These are phyloP conservation scores for Perkinsus olseni DNA, from an alignment of 169 alveolate genomes.

Conservation along the genomic window DNA sequence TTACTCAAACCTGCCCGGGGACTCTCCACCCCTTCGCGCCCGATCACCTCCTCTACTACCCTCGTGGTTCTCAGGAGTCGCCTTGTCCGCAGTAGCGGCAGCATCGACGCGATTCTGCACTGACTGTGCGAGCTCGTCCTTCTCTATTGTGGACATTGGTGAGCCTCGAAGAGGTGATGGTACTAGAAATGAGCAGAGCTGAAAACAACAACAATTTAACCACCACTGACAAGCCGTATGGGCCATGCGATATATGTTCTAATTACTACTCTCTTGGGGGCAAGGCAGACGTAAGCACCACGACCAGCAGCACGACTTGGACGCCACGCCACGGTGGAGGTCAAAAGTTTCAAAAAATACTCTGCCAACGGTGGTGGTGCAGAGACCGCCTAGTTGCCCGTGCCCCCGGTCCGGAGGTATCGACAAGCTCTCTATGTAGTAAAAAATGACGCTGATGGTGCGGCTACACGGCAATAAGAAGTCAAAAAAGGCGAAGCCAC, in stretches of 20 bases:
- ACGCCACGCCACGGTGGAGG: background rate
- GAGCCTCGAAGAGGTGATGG: background rate
- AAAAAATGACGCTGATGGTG: no score
- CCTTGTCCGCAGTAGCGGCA: background rate
- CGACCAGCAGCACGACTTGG: background rate
- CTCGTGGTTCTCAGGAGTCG: background rate
- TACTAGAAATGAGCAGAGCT: background rate
- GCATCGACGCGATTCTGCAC: background rate
- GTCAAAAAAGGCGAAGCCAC: no score
- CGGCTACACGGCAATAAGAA: no score
- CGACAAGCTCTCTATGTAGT: background rate
- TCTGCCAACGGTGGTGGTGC: background rate
- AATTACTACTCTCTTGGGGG: background rate
- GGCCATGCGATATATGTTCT: background rate
- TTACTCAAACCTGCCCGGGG: background rate
- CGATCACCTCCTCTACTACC: background rate
- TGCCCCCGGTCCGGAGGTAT: background rate
- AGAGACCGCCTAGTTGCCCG: background rate
- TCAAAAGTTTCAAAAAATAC: background rate
- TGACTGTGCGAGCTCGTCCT: background rate
- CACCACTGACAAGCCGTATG: background rate
- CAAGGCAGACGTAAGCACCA: background rate
- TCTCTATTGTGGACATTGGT: background rate
- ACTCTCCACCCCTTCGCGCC: background rate
- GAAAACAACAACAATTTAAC: background rate